A percentile compares a stretch with the other conserved stretches of the same genome.
Evolutionary conservation across 371 early-diverging fungal genomes (phyloP).

Genomic region (Rhizomucor miehei): DNA sequence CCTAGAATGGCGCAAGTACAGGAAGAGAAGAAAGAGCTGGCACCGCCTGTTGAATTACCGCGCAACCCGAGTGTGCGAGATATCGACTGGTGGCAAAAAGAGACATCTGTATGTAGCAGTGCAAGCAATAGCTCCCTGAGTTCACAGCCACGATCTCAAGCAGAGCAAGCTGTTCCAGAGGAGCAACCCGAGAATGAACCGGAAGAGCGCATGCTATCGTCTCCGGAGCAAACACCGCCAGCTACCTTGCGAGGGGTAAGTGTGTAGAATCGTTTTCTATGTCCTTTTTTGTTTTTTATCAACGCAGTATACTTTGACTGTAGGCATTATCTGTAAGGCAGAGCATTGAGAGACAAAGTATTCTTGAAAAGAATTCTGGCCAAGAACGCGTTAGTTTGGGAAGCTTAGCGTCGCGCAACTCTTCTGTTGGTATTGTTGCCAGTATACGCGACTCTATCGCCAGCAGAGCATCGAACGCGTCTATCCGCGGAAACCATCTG

Average conservation of each 20-base stretch:
- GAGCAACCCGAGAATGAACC: background rate
- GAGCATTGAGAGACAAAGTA: background rate
- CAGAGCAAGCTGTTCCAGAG: background rate
- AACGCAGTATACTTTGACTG: background rate
- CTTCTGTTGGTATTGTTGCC: background rate
- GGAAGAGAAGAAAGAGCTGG: background rate
- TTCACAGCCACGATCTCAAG: background rate
- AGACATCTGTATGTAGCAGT: background rate
- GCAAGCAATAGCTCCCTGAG: background rate
- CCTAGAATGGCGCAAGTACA: background rate
- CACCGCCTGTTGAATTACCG: background rate
- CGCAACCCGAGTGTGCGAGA: constrained; percentile 1
- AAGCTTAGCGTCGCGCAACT: background rate
- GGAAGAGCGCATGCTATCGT: background rate
- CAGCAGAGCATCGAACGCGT: background rate
- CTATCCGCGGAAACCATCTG: background rate
- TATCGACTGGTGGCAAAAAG: constrained; percentile 17
- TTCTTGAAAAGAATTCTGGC: background rate
- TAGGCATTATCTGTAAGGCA: background rate
- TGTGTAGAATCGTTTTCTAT: background rate
- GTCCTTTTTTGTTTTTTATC: background rate
- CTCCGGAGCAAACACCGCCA: background rate
- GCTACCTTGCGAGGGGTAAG: background rate
- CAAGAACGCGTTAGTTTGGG: background rate
- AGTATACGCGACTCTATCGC: background rate